Evolutionary conservation across 2,329 filamentous ascomycete species (phyloP).

Genomic region (Arachnopeziza araneosa): DNA sequence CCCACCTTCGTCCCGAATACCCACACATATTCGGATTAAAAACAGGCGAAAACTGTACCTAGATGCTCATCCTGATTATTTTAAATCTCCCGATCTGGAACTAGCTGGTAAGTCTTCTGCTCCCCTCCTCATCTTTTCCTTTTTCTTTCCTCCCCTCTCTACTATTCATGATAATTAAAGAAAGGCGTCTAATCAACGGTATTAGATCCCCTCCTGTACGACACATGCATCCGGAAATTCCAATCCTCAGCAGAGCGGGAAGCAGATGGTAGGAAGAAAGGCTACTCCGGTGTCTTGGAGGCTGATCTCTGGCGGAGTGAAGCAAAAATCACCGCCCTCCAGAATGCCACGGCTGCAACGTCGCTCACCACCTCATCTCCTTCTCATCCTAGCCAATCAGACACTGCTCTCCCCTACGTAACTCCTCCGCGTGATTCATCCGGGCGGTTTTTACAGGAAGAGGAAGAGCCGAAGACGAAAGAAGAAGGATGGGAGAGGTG

Average conservation of each 20-base stretch:
- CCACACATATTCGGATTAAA: constrained; percentile 24
- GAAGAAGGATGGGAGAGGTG: constrained; percentile 31
- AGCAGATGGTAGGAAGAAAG: constrained; percentile 31
- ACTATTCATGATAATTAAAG: neutral
- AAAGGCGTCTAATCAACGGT: neutral
- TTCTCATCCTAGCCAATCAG: neutral
- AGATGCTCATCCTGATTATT: constrained; percentile 31
- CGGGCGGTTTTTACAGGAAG: constrained; percentile 25
- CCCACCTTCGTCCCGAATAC: neutral
- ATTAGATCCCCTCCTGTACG: constrained; percentile 32
- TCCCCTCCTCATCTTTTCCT: neutral
- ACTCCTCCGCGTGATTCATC: constrained; percentile 22
- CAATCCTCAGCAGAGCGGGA: constrained; percentile 30
- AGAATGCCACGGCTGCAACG: constrained; percentile 2
- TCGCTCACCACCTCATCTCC: constrained; percentile 2
- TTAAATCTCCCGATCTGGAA: constrained; percentile 30
- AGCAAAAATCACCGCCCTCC: constrained; percentile 29
- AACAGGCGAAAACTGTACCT: constrained; percentile 32
- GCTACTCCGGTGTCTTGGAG: constrained; percentile 32
- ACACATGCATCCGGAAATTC: constrained; percentile 31
- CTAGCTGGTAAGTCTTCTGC: constrained; percentile 23
- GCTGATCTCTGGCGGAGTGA: constrained; percentile 32
- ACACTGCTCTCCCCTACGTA: constrained; percentile 18
- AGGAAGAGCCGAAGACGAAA: constrained; percentile 27
- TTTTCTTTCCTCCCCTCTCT: neutral